These are phyloP conservation scores for Teratosphaeria nubilosa DNA, from an alignment of 2,329 filamentous ascomycete genomes.

Conservation along the genomic window DNA sequence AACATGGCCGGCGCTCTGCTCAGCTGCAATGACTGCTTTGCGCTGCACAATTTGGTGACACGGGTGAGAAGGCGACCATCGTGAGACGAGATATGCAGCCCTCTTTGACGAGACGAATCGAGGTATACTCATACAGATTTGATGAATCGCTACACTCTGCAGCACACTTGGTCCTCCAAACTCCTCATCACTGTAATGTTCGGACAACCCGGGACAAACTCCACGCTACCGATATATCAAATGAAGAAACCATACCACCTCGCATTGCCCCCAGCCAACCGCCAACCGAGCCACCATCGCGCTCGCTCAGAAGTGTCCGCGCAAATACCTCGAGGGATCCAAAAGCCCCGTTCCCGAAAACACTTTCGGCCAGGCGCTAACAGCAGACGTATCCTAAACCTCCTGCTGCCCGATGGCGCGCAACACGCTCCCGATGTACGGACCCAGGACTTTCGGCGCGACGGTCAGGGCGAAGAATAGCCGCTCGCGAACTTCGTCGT, in stretches of 20 bases:
- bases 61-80: too few relatives aligned
- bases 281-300: neutral
- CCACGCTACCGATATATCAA: neutral
- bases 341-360: neutral
- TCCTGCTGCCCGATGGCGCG: neutral
- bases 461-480: constrained; percentile 10
- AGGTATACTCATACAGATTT: neutral
- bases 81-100: too few relatives aligned
- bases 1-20: too few relatives aligned
- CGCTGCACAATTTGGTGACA: too few relatives aligned
- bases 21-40: too few relatives aligned
- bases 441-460: neutral
- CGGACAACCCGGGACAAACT: neutral
- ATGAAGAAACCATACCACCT: neutral
- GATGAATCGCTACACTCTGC: neutral
- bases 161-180: neutral
- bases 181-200: neutral
- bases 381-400: neutral
- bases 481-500: constrained; percentile 8
- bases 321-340: neutral
- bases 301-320: neutral
- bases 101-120: neutral
- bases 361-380: neutral
- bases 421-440: neutral
- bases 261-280: neutral